Percentiles rank a stretch among this genome's conserved stretches.
Conservation (phyloP, 495 filamentous ascomycete species). For the Sordaria brevicollis region DNA sequence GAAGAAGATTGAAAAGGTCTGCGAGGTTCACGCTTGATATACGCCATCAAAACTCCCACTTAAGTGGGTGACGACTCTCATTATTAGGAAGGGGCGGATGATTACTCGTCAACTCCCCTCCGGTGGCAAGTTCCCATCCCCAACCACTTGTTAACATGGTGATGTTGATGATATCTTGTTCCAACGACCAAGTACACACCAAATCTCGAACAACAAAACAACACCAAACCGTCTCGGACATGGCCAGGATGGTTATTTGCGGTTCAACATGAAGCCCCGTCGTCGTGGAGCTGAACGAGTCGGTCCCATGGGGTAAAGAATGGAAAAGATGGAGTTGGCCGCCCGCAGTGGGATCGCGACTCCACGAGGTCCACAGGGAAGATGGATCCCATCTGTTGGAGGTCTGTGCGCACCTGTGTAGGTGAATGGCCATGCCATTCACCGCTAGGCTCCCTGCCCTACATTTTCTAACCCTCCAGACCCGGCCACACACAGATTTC, state of each 20-base stretch:
- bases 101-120: too few relatives aligned
- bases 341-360: background rate
- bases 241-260: background rate
- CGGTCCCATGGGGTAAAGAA: background rate
- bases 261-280: background rate
- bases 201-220: background rate
- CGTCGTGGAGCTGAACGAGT: background rate
- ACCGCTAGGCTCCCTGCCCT: too few relatives aligned
- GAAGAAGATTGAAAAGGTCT: background rate
- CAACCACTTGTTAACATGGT: background rate
- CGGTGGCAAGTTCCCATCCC: too few relatives aligned
- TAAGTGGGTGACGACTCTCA: too few relatives aligned
- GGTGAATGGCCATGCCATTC: too few relatives aligned
- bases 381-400: too few relatives aligned
- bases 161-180: background rate
- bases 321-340: background rate
- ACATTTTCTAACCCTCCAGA: too few relatives aligned
- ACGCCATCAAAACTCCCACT: background rate
- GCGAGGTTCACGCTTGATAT: background rate
- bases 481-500: too few relatives aligned
- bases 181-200: background rate
- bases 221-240: background rate
- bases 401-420: too few relatives aligned
- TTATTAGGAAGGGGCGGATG: too few relatives aligned
- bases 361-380: background rate